Base-by-base conservation (phyloP, 176 grass and related monocot genomes). In the Carex scoparia region DNA sequence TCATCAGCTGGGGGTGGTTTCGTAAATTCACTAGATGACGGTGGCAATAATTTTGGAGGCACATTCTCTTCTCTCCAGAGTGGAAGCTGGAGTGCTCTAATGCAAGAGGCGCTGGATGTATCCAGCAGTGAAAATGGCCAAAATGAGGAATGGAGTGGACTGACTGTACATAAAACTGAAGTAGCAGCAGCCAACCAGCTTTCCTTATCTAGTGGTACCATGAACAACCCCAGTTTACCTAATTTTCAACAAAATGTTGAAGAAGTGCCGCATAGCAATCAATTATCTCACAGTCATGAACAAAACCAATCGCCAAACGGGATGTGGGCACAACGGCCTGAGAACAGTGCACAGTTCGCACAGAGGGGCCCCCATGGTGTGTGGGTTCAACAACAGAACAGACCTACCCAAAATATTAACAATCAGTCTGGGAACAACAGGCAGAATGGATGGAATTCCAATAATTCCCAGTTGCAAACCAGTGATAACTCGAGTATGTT, bases 81-180 rank as follows among this genome's bases (percentile, higher is more conserved):
- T 77, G 93, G 95, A 75, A 98, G 93, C 68, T 98, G 95, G 95
- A 98, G 95, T 80, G 95, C 95, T 53, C 93, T 98, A 81, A 95
- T 98, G 95, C 95, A 98, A 86, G 93, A 98, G 42, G 93, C 95
- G 1, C 65, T 98, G 69, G 91, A 98, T 82, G 89, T 85, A 83
- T 91, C 93, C 53, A 90, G 86, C 82, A 98, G 91, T 88, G 90
- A 95, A 16, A 90, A 90, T 79, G 90, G 78, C 81, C 82, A 89
- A 28, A 92, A 98, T 79, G 95, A 95, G 88, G 89, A 92, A 84
- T 93, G 93, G 93, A 89, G 85, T 83, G 95, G 93, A 56, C 78
- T 95, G 67, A 89, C 75, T 81, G 85, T 89, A 68, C 93, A 94
- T 33, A 98, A 92, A 90, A 63, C 58, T n/a, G 88, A 94, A 63